Percentiles rank a stretch among this genome's conserved stretches.
Conservation (phyloP, 2,329 filamentous ascomycete species). For the Zymoseptoria passerinii region DNA sequence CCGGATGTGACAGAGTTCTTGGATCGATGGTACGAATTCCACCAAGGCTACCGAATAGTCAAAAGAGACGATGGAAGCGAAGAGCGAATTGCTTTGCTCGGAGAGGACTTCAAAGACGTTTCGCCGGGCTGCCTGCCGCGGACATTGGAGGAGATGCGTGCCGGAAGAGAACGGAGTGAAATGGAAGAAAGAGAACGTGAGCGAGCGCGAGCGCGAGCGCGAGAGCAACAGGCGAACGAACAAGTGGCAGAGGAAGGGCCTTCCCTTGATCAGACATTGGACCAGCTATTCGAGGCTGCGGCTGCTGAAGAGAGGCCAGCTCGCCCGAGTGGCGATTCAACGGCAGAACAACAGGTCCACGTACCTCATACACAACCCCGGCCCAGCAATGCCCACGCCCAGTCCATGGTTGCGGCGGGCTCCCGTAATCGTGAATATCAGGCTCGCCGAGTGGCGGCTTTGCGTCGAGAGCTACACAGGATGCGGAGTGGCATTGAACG, state of each 20-base stretch:
- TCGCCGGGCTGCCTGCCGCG: conserved; percentile 40
- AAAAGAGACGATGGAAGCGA: conserved; percentile 36
- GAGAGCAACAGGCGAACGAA: conserved; percentile 4
- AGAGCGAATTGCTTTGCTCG: conserved; percentile 37
- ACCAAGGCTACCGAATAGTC: conserved; percentile 39
- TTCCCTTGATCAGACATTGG: conserved; percentile 28
- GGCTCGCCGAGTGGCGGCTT: conserved; percentile 28
- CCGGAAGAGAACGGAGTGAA: conserved; percentile 24
- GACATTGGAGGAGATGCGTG: conserved; percentile 39
- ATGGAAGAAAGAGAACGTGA: conserved; percentile 18
- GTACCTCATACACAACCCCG: no score
- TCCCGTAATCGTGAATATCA: conserved; percentile 30
- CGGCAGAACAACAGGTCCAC: neutral
- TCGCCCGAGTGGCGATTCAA: neutral
- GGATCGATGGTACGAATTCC: conserved; percentile 42
- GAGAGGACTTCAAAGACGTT: conserved; percentile 41
- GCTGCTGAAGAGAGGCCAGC: conserved; percentile 17
- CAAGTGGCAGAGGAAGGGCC: conserved; percentile 13
- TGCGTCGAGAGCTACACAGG: conserved; percentile 30
- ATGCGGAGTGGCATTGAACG: conserved; percentile 33
- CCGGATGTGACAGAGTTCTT: conserved; percentile 42
- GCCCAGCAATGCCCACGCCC: conserved; percentile 18
- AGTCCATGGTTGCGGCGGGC: conserved; percentile 21
- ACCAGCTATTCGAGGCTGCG: conserved; percentile 28
- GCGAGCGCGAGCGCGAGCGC: conserved; percentile 2